Evolutionary conservation across 176 grass and related monocot species (phyloP), one percentile per base, ranked within the genome.

Genomic region (Leersia perrieri): DNA sequence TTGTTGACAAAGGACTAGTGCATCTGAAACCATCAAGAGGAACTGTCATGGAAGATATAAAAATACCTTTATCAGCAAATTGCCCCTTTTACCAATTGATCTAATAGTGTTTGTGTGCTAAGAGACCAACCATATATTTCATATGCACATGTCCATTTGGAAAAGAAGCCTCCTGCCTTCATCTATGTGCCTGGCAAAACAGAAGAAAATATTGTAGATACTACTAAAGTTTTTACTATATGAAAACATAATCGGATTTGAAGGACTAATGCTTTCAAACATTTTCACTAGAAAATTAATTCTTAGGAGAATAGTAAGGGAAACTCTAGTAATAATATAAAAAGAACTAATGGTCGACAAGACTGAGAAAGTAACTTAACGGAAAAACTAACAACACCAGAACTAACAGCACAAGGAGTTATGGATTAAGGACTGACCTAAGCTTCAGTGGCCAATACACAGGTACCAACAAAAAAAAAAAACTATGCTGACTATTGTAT

Each of bases 21-120:
- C 49, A 53, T 5, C 49, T 22, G 49, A 1, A 53, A 53, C 18
- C 4, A 53, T 53, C 20, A 53, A 53, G 20, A 51, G 28, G 16
- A 27, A 28, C 28, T 64, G 26, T 15, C 28, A 5, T 35, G 20
- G 23, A 11, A 63, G 29, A 1, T 0, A 62, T 4, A 73, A 7
- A 73, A 73, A 73, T 64, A 73, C 38, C 68, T 82, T 49, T 62
- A 40, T 47, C 28, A 64, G 32, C 61, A 66, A 42, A 63, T 61
- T 13, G 22, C 10, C 60, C 36, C 5, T 28, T 34, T 12, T 14
- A 35, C 28, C 28, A 23, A 60, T 11, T 60, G 57, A 60, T 26
- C 23, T 60, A 11, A 27, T 60, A 60, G 57, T 60, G 57, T 27
- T 10, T 53, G 57, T 60, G 23, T 26, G 23, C 57, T 60, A 60